Evolutionary conservation across 2,329 filamentous ascomycete species (phyloP), one percentile per base, ranked within the genome.

Genomic region (Pseudopithomyces chartarum): DNA sequence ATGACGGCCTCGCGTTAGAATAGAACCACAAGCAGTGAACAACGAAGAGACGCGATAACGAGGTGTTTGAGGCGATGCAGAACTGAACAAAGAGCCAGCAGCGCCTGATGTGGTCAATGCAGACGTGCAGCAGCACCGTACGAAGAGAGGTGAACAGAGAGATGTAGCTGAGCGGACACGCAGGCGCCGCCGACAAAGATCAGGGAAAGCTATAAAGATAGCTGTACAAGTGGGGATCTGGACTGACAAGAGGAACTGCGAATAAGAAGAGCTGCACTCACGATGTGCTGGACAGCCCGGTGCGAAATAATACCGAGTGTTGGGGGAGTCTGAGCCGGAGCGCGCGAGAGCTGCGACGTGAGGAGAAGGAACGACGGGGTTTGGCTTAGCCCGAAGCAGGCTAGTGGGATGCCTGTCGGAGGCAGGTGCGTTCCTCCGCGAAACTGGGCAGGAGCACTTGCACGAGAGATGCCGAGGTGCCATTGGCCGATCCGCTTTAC

Each of bases 1-100:
- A 75, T 70, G 62, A 73, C 65, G 73, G 70, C 73, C 61, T 68
- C 69, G 69, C 57, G 75, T 77, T 71, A 77, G 74, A 76, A 63
- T 58, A 66, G 68, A 62, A 70, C 60, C 64, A 73, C 69, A 71
- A 68, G 65, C 58, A 64, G 73, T 59, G 62, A 69, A 66, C 60
- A 67, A 68, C 59, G 62, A 61, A 66, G 58, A 67, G 58, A 65
- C 55, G 64, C 58, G 67, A 62, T 57, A 64, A 71, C 58, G 60
- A 66, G 64, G 60, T 71, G 57, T 64, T 62, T 48, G 61, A 52
- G 64, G 50, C 46, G 58, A 55, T 56, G 52, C 61, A 64, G 50
- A 61, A 33, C 58, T 60, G 26, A 62, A 69, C 65, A 74, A 73
- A 63, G 67, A 60, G 64, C 55, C 56, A 65, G 43, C 62, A 54